Base-by-base conservation (phyloP, 192 early-diverging fungal species). In the Linnemannia elongata region DNA sequence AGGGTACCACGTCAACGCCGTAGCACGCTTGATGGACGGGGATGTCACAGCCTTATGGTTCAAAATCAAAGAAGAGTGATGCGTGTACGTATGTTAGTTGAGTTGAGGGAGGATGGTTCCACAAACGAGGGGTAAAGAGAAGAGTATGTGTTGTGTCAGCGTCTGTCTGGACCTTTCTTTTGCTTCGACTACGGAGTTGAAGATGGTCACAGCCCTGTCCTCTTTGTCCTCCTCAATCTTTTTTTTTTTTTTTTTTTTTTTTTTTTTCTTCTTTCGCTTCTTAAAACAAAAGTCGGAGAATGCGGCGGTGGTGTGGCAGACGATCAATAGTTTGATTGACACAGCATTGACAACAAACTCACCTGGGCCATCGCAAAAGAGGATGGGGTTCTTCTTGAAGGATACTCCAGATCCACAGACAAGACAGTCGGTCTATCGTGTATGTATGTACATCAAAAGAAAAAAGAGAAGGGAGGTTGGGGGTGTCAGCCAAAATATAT, bases 361-460 rank as follows among this genome's bases (percentile, higher is more conserved):
- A 89, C 90, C 91, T 72, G 87, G 71, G 0, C 91, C 91, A 80
- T 92, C 91, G 60, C 91, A 92, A 68, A 89, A 92, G 10, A 92
- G 75, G 63, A 92, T 92, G 36, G 71, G 85, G 42, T 92, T 92
- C 54, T 88, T 87, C 15, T 81, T 79, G 35, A 75, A 78, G 5
- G 88, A 88, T 70, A 82, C 88, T 69, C 85, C 90, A 20, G 82
- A 88, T 41, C 88, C 89, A 75, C 91, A 92, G 36, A 92, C 79
- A 47, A 82, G 82, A 30, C 91, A 92, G 68, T 87, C 85, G 36
- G 89, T 78, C 89, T 89, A 66, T 36, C 17, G 39, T 22, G 18
- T 52, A 52, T 22, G 49, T 39, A 5, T 39, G 38, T 39, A 39
- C 7, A 12, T 18, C 49, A 36, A 81, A 80, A 47, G 38, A 33